phyloP scores from a whole-genome alignment of 495 filamentous ascomycete genomes.

The Cenococcum geophilum region DNA sequence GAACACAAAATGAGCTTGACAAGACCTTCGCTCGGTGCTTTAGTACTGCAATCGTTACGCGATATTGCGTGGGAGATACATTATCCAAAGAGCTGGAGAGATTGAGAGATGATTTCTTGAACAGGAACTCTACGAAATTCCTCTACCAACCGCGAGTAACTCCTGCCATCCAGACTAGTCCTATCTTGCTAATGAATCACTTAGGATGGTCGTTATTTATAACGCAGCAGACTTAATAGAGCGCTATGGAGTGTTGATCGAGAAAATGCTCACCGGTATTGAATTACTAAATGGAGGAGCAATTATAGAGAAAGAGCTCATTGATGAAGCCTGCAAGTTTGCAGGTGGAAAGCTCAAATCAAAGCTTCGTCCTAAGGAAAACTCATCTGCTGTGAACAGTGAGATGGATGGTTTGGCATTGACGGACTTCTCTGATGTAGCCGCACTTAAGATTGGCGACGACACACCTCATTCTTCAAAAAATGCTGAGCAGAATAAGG shows the following conservation, averaged over 20 bases:
- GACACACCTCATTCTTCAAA: background rate
- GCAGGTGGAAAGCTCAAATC: background rate
- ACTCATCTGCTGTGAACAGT: background rate
- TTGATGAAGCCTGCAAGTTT: background rate
- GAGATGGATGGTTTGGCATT: too few species aligned
- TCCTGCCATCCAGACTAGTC: background rate
- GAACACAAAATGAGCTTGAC: background rate
- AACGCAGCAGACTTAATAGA: background rate
- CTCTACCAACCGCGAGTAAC: background rate
- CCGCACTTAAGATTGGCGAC: background rate
- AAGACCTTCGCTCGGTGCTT: background rate
- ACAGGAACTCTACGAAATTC: background rate
- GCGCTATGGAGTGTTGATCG: background rate
- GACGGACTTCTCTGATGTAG: too few species aligned
- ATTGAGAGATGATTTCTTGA: background rate
- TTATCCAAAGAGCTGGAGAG: background rate
- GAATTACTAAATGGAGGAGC: background rate
- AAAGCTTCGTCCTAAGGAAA: background rate
- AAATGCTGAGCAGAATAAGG: background rate
- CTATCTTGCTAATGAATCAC: background rate
- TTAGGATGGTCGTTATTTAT: background rate
- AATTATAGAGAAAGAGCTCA: background rate
- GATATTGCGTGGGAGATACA: conserved; percentile 1
- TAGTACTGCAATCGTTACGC: background rate
- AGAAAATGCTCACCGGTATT: background rate